Evolutionary conservation across 208 protist genomes (phyloP), one percentile per base, ranked within the genome.

Genomic region (Leishmania tropica): DNA sequence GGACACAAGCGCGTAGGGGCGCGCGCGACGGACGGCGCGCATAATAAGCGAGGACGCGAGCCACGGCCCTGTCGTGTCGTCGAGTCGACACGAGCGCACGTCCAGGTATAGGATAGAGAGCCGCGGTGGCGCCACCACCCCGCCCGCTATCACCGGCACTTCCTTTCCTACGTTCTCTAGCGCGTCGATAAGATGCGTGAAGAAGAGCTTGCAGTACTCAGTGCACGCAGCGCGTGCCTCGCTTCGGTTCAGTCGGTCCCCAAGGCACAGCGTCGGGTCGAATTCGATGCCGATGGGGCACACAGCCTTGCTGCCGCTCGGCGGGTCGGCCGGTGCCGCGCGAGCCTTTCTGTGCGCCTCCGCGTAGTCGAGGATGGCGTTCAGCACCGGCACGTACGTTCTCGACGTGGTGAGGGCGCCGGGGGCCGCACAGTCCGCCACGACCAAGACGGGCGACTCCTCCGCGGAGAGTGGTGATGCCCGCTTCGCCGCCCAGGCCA

Each of bases 141-240:
- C n/a, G 1, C 47, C 24, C 8, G 2, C 17, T 28, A 21, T 62
- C 56, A 24, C 60, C 6, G 54, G 28, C 28, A 40, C 65, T 19
- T 45, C 35, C 47, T 77, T 54, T 13, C 70, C 62, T 17, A 77
- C 81, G 17, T 62, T 58, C 70, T 84, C 76, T 3, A 84, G 58
- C n/a, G 81, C 81, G 28, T 21, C 68, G 24, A 84, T 60, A 28
- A 84, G 68, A 64, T 84, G 76, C 0, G 72, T 62, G 28, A 80
- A 35, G 76, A 84, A 84, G 28, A 84, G 75, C 60, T 84, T 70
- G 45, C 58, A 67, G 76, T 65, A 80, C 71, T 80, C 65, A 47
- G 58, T 56, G 35, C 37, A 79, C 17, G 68, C 45, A 5, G 81
- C 47, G 58, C 76, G 76, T 6, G 70, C 53, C 62, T 80, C 81